Base-by-base conservation (phyloP, 2,329 filamentous ascomycete genomes). In the Sarocladiaceae sp. region DNA sequence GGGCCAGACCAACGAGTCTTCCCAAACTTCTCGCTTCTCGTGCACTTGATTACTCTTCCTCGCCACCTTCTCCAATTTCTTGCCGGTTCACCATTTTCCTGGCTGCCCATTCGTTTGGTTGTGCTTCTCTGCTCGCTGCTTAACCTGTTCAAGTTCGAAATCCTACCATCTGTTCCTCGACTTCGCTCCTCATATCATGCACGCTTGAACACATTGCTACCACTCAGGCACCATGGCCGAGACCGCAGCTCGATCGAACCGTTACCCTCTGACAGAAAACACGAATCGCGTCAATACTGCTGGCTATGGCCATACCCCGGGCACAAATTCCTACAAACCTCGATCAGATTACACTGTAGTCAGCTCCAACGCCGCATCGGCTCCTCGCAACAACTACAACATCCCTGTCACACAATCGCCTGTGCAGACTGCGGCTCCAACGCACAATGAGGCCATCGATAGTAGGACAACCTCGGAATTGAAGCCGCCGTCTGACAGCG, bases 221-320 rank as follows among this genome's bases (percentile, higher is more conserved):
- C 23, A 23, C 11, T 25, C 29, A 36, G 29, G 40, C 26, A 64
- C 31, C 56, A 67, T 67, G 65, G 60, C 69, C 51, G 68, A 71
- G 44, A 56, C 57, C 33, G 59, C 59, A 55, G 60, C 60, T 58
- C 58, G 63, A 48, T 33, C 47, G 54, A 62, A 56, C 55, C 71
- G 71, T 52, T 60, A 66, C 50, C 77, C 77, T 39, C 65, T 80
- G 40, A 68, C 68, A 29, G 77, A 80, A 61, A 73, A 75, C 20
- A 71, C 69, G 23, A 68, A 73, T 55, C 71, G 76, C 57, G 65
- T 75, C 57, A 79, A 78, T 59, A 71, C 72, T 23, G 61, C 65
- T 17, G 64, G 64, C 54, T 59, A 63, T 35, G 51, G 58, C 47
- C 53, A 60, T 44, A n/a, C n/a, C n/a, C n/a, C n/a, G n/a, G 60